These are phyloP conservation scores for Tulasnella sp. DNA, from an alignment of 768 basidiomycete species.

Conservation along the genomic window DNA sequence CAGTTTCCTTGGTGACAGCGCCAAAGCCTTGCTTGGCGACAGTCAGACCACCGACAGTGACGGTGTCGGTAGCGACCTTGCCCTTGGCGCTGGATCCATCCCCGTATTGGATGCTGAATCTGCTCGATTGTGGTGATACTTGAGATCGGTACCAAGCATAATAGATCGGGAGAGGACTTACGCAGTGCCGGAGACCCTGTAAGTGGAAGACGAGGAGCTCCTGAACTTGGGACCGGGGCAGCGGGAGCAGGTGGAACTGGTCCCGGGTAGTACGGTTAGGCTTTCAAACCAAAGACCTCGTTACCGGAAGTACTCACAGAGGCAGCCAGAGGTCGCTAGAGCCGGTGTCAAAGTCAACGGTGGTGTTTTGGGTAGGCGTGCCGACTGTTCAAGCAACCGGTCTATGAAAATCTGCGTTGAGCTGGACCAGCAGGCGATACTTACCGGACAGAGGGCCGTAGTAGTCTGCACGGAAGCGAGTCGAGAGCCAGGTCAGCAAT, in stretches of 20 bases:
- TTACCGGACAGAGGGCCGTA: neutral
- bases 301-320: neutral
- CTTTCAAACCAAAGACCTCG: neutral
- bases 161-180: too few species aligned
- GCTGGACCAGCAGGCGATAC: neutral
- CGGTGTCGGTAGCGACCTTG: slow-evolving; percentile 28
- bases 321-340: too few species aligned
- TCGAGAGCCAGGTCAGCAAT: too few species aligned
- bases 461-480: neutral
- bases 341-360: too few species aligned
- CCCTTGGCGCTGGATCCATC: neutral
- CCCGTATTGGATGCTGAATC: neutral
- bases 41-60: slow-evolving; percentile 35
- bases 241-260: neutral
- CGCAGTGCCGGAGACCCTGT: neutral
- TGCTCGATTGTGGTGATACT: neutral
- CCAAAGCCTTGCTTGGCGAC: slow-evolving; percentile 34
- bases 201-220: neutral
- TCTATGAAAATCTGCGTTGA: neutral
- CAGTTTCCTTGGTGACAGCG: slow-evolving; percentile 31
- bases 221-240: neutral
- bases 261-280: neutral
- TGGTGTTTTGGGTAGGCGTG: neutral
- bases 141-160: neutral
- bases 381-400: neutral